Conservation (phyloP, 352 stramenopile genomes). For the Phytophthora constricta region DNA sequence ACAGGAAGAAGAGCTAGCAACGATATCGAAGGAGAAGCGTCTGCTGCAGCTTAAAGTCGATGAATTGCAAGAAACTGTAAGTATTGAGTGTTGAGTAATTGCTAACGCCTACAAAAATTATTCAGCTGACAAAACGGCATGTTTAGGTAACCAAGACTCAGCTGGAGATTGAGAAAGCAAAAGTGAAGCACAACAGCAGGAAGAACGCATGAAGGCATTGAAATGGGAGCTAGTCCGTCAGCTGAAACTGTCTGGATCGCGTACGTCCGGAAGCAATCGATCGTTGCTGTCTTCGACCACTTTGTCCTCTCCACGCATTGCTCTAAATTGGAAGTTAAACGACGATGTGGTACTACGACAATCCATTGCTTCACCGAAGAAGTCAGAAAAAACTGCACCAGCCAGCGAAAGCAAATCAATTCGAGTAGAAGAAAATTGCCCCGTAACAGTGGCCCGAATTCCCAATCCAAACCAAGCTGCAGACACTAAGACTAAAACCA, state of each 20-base stretch:
- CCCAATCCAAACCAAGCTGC: too few relatives aligned
- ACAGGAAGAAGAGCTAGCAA: constrained; percentile 50
- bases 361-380: constrained; percentile 21
- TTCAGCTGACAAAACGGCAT: not conserved
- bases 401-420: not conserved
- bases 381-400: not conserved
- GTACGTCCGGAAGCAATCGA: constrained; percentile 19
- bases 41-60: constrained; percentile 64
- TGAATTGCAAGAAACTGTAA: constrained; percentile 60
- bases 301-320: constrained; percentile 37
- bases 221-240: constrained; percentile 81
- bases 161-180: constrained; percentile 54
- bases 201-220: constrained; percentile 74
- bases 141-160: constrained; percentile 56
- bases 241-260: constrained; percentile 35
- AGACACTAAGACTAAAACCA: not conserved
- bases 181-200: constrained; percentile 41
- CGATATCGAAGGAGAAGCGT: constrained; percentile 48
- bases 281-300: constrained; percentile 19
- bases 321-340: constrained; percentile 64
- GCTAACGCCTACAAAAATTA: too few relatives aligned
- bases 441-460: too few relatives aligned
- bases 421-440: not conserved
- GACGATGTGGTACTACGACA: constrained; percentile 49
- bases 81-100: too few relatives aligned